Base-by-base conservation (phyloP, 106 monocot species). In the Platanthera zijinensis region DNA sequence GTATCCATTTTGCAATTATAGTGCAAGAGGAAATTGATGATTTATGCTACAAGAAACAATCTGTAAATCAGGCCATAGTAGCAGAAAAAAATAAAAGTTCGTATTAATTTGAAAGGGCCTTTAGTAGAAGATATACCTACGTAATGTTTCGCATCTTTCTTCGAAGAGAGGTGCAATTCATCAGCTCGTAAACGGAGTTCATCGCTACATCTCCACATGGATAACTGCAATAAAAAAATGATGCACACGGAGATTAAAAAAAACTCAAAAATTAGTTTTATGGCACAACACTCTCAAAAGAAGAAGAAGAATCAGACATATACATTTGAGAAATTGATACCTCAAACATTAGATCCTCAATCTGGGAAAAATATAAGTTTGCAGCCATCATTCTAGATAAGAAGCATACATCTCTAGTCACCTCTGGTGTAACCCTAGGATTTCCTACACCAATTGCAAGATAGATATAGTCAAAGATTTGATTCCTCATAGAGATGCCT, bases 281-380 rank as follows among this genome's bases (percentile, higher is more conserved):
- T 46, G 18, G 49, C 71, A 32, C 7, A 50, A 0, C 1, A 48
- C 48, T 49, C 49, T 72, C 61, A 51, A 70, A 72, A 17, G 9
- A 10, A 72, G 9, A 19, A 51, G 18, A 72, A 72, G 3, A 51
- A 50, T 10, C 51, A 54, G 74, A 52, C 15, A 63, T 25, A 48
- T 21, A 21, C 64, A 80, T 9, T 57, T 64, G 15, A 50, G 76
- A 62, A 7, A 48, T 53, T 76, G 5, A 71, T 82, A 94, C 94
- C 94, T 94, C 94, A 79, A 94, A 94, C 94, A 90, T 94, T 48
- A 94, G 67, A 77, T 94, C 94, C 67, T 90, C 94, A 56, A 94
- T 94, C 77, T 90, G 90, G 25, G 94, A 90, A 82, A 85, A 90
- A 79, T 90, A 94, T 76, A 94, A 77, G 63, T 88, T 94, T 73